Evolutionary conservation across 1,139 yeast genomes (phyloP), one percentile per base, ranked within the genome.

Genomic region (Pichia sp.): DNA sequence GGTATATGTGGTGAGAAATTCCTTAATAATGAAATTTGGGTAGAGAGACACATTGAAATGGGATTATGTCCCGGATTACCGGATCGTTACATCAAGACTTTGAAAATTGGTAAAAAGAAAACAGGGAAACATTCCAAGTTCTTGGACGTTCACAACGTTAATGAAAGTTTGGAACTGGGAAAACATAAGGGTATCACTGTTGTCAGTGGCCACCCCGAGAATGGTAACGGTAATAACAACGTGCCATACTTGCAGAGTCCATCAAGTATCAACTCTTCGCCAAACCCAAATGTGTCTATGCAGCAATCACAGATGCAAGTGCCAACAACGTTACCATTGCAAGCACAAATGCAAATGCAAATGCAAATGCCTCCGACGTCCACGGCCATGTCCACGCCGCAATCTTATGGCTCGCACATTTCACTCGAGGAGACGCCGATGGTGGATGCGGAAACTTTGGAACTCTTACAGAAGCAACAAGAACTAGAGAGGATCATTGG

Each of bases 21-120:
- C 56, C 71, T 70, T 23, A 79, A 74, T 53, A 83, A 87, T 45
- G 94, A 85, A 59, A 72, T 71, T 33, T 88, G 97, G 96, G 81
- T 88, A 46, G 95, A 85, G 57, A 70, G 75, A 41, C 98, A 88
- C 56, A 80, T 88, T 44, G 95, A 86, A 58, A 75, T 74, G 35
- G 88, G 87, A n/a, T 72, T 71, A 47, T 88, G 97, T 66, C 70
- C 68, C 41, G 74, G 69, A 32, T 64, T 81, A 42, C 86, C 88
- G n/a, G 51, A 59, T 28, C 81, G 78, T 4, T 69, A 64, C 40
- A 44, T 53, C 22, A 50, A 46, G 39, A 43, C 35, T 26, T 41
- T 51, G 25, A 52, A 52, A 34, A 48, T 50, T 30, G 56, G 57
- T 20, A 52, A 49, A 34, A 55, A 55, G 51, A 58, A 57, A 38